Evolutionary conservation across 805 yeast species (phyloP), one percentile per base, ranked within the genome.

Genomic region (Candida tibetensis): DNA sequence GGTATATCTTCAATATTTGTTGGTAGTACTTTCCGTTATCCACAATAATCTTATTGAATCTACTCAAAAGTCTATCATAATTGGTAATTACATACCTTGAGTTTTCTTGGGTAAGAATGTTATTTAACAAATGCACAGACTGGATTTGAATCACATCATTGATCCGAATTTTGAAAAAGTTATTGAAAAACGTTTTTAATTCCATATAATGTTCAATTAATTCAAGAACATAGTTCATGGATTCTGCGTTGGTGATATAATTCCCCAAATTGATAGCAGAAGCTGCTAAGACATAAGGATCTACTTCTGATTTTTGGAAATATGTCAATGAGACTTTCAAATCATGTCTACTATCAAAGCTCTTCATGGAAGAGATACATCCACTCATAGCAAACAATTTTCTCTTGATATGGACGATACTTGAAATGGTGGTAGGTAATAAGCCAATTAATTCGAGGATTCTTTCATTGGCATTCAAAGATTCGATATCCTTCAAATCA

Each of bases 111-210:
- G 44, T 49, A 41, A 66, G 34, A 18, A 59, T 30, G 41, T 67
- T 63, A 32, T 52, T 62, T 34, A 67, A 46, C 40, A 63, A 41
- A 44, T 69, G 73, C 31, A 60, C 46, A 4, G 62, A 51, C 45
- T 69, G 74, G 39, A 50, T 52, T 37, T 64, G 71, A 4, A 68
- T 53, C 5, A 67, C 53, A 39, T 69, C 73, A 18, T 48, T 49
- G 39, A 60, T 52, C 1, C 37, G 36, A 18, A 42, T 46, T 15
- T 38, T 30, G 37, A 53, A 62, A 32, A 46, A 63, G 3, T 32
- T 29, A n/a, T 28, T 14, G 14, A 60, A 43, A 17, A 64, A 56
- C 3, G 14, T 15, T 2, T 36, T 37, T 13, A 52, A 29, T 5
- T 37, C 31, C 6, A 38, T 27, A 17, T 13, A 37, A 14, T 34